These are phyloP conservation scores for Aspergillus fumigatus DNA, from an alignment of 2,329 filamentous ascomycete genomes.

Conservation along the genomic window DNA sequence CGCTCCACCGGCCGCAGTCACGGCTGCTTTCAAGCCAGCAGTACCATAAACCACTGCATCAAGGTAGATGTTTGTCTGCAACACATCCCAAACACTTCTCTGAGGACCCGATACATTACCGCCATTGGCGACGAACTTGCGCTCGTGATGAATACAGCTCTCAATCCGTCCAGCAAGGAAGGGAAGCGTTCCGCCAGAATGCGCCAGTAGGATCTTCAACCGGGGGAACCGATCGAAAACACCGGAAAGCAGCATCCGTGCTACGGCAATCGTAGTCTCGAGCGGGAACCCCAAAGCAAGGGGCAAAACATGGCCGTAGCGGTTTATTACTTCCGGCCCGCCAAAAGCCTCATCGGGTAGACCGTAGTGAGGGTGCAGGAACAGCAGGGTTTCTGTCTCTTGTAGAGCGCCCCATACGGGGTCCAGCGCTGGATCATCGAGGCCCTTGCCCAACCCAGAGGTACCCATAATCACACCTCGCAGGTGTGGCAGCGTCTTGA, in stretches of 20 bases:
- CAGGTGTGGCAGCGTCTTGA: slow-evolving; percentile 61
- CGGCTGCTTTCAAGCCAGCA: slow-evolving; percentile 64
- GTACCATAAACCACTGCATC: slow-evolving; percentile 61
- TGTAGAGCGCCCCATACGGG: slow-evolving; percentile 69
- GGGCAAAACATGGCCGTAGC: slow-evolving; percentile 82
- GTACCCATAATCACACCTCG: slow-evolving; percentile 88
- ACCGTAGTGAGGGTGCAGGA: slow-evolving; percentile 90
- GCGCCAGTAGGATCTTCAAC: slow-evolving; percentile 73
- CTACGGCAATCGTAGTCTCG: slow-evolving; percentile 86
- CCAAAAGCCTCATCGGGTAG: slow-evolving; percentile 78
- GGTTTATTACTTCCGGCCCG: slow-evolving; percentile 62
- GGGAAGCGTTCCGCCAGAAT: slow-evolving; percentile 82
- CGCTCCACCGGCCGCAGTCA: slow-evolving; percentile 58
- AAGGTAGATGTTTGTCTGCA: slow-evolving; percentile 75
- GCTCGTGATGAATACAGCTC: slow-evolving; percentile 80
- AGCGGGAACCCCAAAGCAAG: slow-evolving; percentile 84
- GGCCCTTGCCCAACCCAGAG: slow-evolving; percentile 69
- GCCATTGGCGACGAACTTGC: slow-evolving; percentile 63
- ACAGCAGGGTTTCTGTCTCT: slow-evolving; percentile 61
- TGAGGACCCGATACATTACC: slow-evolving; percentile 56
- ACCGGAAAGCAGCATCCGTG: slow-evolving; percentile 79
- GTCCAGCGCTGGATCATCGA: slow-evolving; percentile 72
- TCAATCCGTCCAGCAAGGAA: slow-evolving; percentile 86
- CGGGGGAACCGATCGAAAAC: slow-evolving; percentile 72
- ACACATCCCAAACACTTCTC: slow-evolving; percentile 58